Conservation (phyloP, 179 eudicot genomes). For the Vitellaria paradoxa region DNA sequence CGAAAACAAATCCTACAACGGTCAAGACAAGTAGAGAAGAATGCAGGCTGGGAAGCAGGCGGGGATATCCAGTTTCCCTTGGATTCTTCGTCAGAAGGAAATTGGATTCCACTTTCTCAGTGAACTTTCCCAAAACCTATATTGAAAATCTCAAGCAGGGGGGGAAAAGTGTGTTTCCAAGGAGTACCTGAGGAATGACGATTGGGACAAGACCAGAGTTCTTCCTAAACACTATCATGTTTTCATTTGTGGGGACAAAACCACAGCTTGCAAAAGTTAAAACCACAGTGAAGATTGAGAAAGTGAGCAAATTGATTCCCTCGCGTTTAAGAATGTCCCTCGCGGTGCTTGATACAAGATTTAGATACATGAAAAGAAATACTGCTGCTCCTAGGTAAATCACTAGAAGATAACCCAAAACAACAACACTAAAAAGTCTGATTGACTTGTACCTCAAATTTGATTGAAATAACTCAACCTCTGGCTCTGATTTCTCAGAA, state of each 20-base stretch:
- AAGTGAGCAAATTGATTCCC: slow-evolving; percentile 33
- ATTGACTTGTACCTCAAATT: slow-evolving; percentile 25
- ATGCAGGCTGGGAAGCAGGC: slow-evolving; percentile 30
- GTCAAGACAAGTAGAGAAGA: slow-evolving; percentile 30
- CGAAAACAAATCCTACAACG: slow-evolving; percentile 34
- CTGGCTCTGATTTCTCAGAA: no score
- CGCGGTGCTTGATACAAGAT: slow-evolving; percentile 31
- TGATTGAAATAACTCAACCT: no score
- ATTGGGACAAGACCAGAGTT: slow-evolving; percentile 54
- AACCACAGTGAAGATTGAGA: slow-evolving; percentile 38
- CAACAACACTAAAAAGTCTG: slow-evolving; percentile 28
- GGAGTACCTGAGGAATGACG: slow-evolving; percentile 39
- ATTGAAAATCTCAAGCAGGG: slow-evolving; percentile 30
- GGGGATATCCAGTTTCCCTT: slow-evolving; percentile 34
- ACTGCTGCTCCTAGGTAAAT: slow-evolving; percentile 30
- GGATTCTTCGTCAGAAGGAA: slow-evolving; percentile 35
- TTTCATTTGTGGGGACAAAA: slow-evolving; percentile 60
- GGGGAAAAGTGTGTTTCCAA: slow-evolving; percentile 53
- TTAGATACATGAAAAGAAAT: slow-evolving; percentile 31
- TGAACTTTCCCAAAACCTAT: slow-evolving; percentile 27
- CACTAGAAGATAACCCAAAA: slow-evolving; percentile 32
- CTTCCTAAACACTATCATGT: slow-evolving; percentile 45
- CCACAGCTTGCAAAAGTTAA: slow-evolving; percentile 60
- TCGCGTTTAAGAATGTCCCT: slow-evolving; percentile 37
- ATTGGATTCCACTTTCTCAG: slow-evolving; percentile 35